Percentiles rank a stretch among this genome's conserved stretches.
phyloP scores from a whole-genome alignment of 352 stramenopile genomes.

The Pythium biforme region DNA sequence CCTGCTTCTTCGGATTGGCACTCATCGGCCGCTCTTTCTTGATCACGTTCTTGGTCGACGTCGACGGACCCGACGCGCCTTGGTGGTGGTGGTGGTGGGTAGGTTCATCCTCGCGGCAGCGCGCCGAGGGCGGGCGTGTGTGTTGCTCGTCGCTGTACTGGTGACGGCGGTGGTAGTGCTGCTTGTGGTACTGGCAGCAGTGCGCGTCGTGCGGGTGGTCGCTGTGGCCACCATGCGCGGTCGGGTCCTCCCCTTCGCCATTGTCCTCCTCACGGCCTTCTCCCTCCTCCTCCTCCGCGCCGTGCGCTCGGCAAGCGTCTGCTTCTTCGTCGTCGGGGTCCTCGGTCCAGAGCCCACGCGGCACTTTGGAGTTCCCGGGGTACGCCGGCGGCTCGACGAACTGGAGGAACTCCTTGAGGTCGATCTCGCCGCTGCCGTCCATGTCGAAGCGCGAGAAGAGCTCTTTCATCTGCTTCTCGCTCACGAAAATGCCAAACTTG shows the following conservation, averaged over 20 bases:
- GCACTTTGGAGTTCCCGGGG: slow-evolving; percentile 50
- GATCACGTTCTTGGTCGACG: slow-evolving; percentile 25
- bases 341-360: slow-evolving; percentile 57
- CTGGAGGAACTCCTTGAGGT: slow-evolving; percentile 76
- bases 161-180: slow-evolving; percentile 5
- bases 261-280: slow-evolving; percentile 14
- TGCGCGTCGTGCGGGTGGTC: neutral
- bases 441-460: slow-evolving; percentile 64
- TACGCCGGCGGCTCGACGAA: slow-evolving; percentile 67
- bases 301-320: neutral
- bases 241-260: slow-evolving; percentile 1
- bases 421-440: slow-evolving; percentile 68
- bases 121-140: slow-evolving; percentile 7
- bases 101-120: neutral
- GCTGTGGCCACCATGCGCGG: neutral
- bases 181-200: slow-evolving; percentile 7
- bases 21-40: slow-evolving; percentile 63
- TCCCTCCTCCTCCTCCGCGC: slow-evolving; percentile 10
- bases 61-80: slow-evolving; percentile 13
- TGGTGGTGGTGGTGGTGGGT: neutral
- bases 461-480: slow-evolving; percentile 65
- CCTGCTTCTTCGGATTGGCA: slow-evolving; percentile 62
- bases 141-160: neutral
- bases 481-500: slow-evolving; percentile 78
- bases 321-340: slow-evolving; percentile 22